Conservation (phyloP, 2,329 filamentous ascomycete genomes). For the Exophiala sp. region DNA sequence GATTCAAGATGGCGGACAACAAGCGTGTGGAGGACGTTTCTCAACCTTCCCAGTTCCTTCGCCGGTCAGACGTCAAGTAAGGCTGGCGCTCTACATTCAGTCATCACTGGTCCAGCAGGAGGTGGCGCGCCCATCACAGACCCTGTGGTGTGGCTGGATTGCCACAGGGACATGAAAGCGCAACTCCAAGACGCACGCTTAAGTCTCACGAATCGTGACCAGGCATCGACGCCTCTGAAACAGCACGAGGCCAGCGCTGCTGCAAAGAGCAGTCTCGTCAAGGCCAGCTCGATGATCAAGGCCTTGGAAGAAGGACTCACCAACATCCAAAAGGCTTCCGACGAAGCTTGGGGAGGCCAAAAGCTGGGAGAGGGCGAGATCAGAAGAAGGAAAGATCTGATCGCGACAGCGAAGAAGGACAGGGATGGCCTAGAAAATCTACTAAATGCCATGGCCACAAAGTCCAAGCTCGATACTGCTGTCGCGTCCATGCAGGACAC, state of each 20-base stretch:
- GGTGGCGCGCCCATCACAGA: slow-evolving; percentile 42
- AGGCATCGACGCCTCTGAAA: slow-evolving; percentile 55
- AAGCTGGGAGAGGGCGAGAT: slow-evolving; percentile 59
- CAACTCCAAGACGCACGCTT: slow-evolving; percentile 59
- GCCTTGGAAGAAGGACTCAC: slow-evolving; percentile 57
- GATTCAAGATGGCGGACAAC: slow-evolving; percentile 58
- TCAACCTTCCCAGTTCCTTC: slow-evolving; percentile 51
- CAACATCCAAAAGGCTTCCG: slow-evolving; percentile 32
- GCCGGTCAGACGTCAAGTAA: slow-evolving; percentile 28
- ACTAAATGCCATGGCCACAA: slow-evolving; percentile 56
- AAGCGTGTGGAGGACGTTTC: slow-evolving; percentile 55
- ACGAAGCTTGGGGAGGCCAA: slow-evolving; percentile 30
- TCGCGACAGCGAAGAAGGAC: slow-evolving; percentile 58
- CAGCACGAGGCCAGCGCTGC: slow-evolving; percentile 62
- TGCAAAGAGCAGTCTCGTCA: slow-evolving; percentile 58
- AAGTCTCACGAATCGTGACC: slow-evolving; percentile 58
- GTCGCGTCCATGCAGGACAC: slow-evolving; percentile 48
- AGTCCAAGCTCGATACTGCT: slow-evolving; percentile 43
- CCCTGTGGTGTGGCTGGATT: slow-evolving; percentile 61
- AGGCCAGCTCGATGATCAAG: slow-evolving; percentile 53
- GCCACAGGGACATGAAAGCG: slow-evolving; percentile 57
- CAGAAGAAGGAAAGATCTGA: slow-evolving; percentile 55
- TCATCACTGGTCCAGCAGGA: slow-evolving; percentile 39
- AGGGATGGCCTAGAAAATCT: slow-evolving; percentile 60
- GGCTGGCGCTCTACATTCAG: slow-evolving; percentile 41